Evolutionary conservation across 345 rosid species (phyloP).

Genomic region (Salix caprea): DNA sequence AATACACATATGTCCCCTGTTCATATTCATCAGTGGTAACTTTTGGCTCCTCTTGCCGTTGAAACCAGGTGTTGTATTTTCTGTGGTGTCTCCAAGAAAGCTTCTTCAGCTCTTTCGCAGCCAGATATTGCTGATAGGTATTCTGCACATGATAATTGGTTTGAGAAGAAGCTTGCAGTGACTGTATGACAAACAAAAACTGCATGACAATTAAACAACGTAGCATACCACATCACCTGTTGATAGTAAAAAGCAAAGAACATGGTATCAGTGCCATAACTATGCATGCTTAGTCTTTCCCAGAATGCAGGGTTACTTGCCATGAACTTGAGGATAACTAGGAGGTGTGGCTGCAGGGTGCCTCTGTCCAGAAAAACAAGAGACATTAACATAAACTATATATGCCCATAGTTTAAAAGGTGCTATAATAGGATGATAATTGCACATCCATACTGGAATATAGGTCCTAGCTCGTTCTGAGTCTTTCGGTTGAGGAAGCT

Average conservation of each 20-base stretch:
- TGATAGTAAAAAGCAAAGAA: constrained; percentile 94
- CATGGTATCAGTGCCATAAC: constrained; percentile 68
- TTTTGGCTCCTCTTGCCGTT: constrained; percentile 93
- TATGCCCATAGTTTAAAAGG: background rate
- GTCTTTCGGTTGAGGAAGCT: constrained; percentile 86
- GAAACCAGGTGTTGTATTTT: constrained; percentile 96
- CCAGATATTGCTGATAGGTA: constrained; percentile 85
- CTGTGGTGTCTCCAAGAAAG: constrained; percentile 99
- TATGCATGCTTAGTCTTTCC: constrained; percentile 68
- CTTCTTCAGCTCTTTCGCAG: constrained; percentile 95
- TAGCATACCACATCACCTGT: constrained; percentile 51
- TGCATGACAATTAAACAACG: background rate
- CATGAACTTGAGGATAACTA: constrained; percentile 88
- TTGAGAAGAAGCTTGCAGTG: background rate
- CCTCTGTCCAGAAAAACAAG: constrained; percentile 49
- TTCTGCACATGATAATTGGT: constrained; percentile 47
- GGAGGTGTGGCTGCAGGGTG: constrained; percentile 71
- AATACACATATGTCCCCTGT: constrained; percentile 95
- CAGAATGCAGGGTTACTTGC: constrained; percentile 73
- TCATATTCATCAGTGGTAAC: constrained; percentile 92
- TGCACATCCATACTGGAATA: constrained; percentile 52
- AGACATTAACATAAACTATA: background rate
- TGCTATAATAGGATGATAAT: constrained; percentile 2
- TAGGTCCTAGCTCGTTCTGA: constrained; percentile 86
- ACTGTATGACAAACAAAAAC: background rate